phyloP scores from a whole-genome alignment of 2,329 filamentous ascomycete species.

The Fusarium proliferatum region DNA sequence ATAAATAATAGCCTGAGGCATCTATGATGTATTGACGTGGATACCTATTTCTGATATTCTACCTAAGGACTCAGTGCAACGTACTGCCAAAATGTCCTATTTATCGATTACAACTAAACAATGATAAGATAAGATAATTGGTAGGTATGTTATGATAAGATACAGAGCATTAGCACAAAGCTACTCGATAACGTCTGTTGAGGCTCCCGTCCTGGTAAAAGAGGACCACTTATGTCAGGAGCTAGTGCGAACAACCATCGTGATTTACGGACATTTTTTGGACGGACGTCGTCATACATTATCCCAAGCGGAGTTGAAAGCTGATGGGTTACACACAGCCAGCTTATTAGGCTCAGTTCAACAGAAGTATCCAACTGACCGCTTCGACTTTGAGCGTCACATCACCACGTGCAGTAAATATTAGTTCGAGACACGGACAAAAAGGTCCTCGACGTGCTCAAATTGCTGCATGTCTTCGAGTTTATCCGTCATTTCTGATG shows the following conservation, averaged over 20 bases:
- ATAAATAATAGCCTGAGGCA: not conserved
- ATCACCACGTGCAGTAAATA: not conserved
- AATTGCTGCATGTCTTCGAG: constrained; percentile 1
- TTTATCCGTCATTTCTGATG: constrained; percentile 10
- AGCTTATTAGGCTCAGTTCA: not conserved
- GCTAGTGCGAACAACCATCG: not conserved
- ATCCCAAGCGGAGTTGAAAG: not conserved
- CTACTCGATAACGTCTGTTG: constrained; percentile 6
- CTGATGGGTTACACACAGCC: not conserved
- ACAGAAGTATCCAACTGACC: constrained; percentile 3
- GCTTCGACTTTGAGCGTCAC: not conserved
- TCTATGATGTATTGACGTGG: not conserved
- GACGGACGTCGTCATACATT: constrained; percentile 19
- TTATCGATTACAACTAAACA: not conserved
- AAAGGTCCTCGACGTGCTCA: constrained; percentile 8
- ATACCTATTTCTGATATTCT: not conserved
- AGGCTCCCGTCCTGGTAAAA: constrained; percentile 7
- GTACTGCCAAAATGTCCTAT: not conserved
- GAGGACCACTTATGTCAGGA: not conserved
- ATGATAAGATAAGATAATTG: not conserved
- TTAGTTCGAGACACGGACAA: constrained; percentile 9
- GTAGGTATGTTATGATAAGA: not conserved
- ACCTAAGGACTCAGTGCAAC: not conserved
- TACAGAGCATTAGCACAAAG: not conserved
- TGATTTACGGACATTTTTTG: not conserved